Percentiles rank a stretch among this genome's conserved stretches.
Conservation (phyloP, 2,329 filamentous ascomycete genomes). For the Botrytis deweyae region DNA sequence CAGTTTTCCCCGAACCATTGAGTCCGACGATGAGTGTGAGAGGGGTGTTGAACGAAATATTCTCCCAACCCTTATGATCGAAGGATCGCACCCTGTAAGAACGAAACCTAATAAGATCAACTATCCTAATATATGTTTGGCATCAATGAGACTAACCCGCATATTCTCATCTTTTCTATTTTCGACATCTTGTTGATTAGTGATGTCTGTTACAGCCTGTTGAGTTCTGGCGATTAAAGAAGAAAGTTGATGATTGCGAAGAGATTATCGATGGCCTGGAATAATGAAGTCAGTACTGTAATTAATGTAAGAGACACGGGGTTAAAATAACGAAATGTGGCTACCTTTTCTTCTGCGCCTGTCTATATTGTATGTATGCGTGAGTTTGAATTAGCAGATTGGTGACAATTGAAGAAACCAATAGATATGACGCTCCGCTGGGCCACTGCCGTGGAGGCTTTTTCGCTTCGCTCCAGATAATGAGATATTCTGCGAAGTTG, state of each 20-base stretch:
- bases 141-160: conserved; percentile 52
- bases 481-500: neutral
- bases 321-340: neutral
- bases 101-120: neutral
- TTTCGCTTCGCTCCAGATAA: neutral
- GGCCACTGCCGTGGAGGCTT: conserved; percentile 1
- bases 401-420: neutral
- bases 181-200: conserved; percentile 57
- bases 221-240: neutral
- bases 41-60: conserved; percentile 84
- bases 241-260: neutral
- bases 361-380: neutral
- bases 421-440: neutral
- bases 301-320: neutral
- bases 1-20: conserved; percentile 96
- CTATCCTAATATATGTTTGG: neutral
- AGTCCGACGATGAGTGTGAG: conserved; percentile 95
- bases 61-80: conserved; percentile 69
- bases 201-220: neutral
- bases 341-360: neutral
- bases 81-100: conserved; percentile 74
- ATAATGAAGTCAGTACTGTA: neutral
- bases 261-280: neutral
- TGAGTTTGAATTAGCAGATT: neutral
- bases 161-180: conserved; percentile 86